Conservation (phyloP, 306 rosid genomes). For the Oxytropis ochrocephala region DNA sequence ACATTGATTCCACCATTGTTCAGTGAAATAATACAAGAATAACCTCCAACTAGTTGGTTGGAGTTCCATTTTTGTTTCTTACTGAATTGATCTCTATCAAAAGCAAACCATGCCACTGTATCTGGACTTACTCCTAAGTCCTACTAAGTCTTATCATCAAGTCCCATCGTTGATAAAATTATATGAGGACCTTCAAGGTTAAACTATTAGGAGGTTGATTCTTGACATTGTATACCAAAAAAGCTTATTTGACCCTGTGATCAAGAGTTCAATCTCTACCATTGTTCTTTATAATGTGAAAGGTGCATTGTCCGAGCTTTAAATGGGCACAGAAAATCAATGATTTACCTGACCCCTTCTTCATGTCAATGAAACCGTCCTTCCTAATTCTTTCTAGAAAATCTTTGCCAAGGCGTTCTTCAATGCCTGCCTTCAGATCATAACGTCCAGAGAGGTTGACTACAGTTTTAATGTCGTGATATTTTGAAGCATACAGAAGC, state of each 20-base stretch:
- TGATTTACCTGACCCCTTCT: slow-evolving; percentile 38
- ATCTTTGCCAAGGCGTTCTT: slow-evolving; percentile 53
- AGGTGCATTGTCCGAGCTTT: background rate
- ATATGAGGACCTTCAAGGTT: background rate
- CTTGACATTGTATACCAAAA: background rate
- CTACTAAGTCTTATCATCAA: too few relatives aligned
- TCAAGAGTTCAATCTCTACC: background rate
- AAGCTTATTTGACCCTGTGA: background rate
- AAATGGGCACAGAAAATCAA: background rate
- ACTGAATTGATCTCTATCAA: too few relatives aligned
- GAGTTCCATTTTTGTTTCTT: too few relatives aligned
- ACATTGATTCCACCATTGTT: too few relatives aligned
- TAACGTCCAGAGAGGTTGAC: slow-evolving; percentile 74
- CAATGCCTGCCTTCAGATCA: slow-evolving; percentile 54
- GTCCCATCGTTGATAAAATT: background rate
- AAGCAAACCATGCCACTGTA: background rate
- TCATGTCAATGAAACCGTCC: slow-evolving; percentile 51
- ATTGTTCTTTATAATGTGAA: background rate
- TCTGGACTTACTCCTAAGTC: too few relatives aligned
- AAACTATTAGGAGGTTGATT: background rate
- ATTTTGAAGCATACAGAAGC: slow-evolving; percentile 67
- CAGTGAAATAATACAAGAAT: too few relatives aligned
- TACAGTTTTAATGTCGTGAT: slow-evolving; percentile 44
- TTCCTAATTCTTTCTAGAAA: slow-evolving; percentile 47
- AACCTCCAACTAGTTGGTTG: too few relatives aligned